phyloP scores from a whole-genome alignment of 768 basidiomycete species.

The Polyporus arcularius region DNA sequence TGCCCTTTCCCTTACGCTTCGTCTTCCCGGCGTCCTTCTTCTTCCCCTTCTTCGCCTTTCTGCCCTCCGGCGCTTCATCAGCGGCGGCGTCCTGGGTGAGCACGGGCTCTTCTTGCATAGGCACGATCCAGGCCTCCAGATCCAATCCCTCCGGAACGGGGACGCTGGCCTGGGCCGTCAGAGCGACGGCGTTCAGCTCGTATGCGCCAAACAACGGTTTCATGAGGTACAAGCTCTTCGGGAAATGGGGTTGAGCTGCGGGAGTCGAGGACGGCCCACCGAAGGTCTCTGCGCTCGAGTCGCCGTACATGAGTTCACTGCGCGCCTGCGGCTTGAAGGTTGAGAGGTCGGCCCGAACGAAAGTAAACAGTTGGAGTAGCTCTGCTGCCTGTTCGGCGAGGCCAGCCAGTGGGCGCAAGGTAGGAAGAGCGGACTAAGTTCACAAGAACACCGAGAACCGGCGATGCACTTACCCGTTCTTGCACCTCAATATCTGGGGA shows the following conservation, averaged over 20 bases:
- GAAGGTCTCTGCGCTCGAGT: conserved; percentile 38
- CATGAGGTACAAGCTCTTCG: conserved; percentile 88
- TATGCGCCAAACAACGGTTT: conserved; percentile 74
- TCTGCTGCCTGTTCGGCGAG: conserved; percentile 70
- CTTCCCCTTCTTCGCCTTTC: conserved; percentile 42
- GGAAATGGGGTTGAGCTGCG: conserved; percentile 58
- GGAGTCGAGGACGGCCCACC: conserved; percentile 29
- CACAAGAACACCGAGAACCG: background rate
- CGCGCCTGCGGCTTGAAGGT: conserved; percentile 45
- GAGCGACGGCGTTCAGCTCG: conserved; percentile 84
- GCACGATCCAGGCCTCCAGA: conserved; percentile 83
- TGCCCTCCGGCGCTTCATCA: conserved; percentile 40
- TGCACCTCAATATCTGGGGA: conserved; percentile 86
- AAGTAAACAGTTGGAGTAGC: conserved; percentile 68
- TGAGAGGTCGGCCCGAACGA: conserved; percentile 73
- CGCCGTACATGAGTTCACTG: conserved; percentile 38
- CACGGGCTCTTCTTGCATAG: conserved; percentile 44
- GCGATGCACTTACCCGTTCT: conserved; percentile 68
- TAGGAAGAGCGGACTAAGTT: conserved; percentile 3
- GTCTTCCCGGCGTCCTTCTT: conserved; percentile 31
- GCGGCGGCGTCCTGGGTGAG: conserved; percentile 31
- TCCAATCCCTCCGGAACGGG: conserved; percentile 83
- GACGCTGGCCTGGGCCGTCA: conserved; percentile 78
- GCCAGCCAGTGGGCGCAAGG: background rate
- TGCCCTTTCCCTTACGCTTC: conserved; percentile 49